Conservation (phyloP, 129 eudicot species). For the Smallanthus sonchifolius region DNA sequence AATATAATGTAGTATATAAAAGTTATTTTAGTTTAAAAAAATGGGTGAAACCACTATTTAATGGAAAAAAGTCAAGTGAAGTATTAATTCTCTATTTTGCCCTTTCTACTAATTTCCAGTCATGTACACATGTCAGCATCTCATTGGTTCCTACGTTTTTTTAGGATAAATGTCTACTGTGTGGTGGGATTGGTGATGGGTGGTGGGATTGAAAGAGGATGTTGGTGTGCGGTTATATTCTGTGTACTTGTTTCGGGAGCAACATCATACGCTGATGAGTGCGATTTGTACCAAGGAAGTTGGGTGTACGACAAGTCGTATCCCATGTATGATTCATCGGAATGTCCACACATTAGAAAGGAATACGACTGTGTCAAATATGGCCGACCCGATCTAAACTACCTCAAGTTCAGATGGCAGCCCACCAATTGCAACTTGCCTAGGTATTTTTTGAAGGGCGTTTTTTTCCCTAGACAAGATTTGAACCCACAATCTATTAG, state of each 20-base stretch:
- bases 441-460: slow-evolving; percentile 19
- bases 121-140: too few relatives aligned
- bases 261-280: neutral
- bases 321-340: slow-evolving; percentile 49
- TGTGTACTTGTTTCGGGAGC: slow-evolving; percentile 9
- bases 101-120: too few relatives aligned
- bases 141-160: too few relatives aligned
- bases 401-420: slow-evolving; percentile 63
- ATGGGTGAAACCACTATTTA: too few relatives aligned
- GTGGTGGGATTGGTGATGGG: slow-evolving; percentile 21
- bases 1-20: too few relatives aligned
- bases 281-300: slow-evolving; percentile 50
- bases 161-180: too few relatives aligned
- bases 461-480: too few relatives aligned
- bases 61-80: too few relatives aligned
- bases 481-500: too few relatives aligned
- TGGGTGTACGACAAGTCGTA: slow-evolving; percentile 49
- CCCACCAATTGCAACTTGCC: slow-evolving; percentile 50
- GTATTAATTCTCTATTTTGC: too few relatives aligned
- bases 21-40: too few relatives aligned
- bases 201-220: slow-evolving; percentile 10
- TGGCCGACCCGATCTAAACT: slow-evolving; percentile 49
- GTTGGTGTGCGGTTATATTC: slow-evolving; percentile 11
- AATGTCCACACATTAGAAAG: slow-evolving; percentile 48
- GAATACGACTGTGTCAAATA: slow-evolving; percentile 62